phyloP scores from a whole-genome alignment of 441 rosid species.

The Bruguiera hainesii region DNA sequence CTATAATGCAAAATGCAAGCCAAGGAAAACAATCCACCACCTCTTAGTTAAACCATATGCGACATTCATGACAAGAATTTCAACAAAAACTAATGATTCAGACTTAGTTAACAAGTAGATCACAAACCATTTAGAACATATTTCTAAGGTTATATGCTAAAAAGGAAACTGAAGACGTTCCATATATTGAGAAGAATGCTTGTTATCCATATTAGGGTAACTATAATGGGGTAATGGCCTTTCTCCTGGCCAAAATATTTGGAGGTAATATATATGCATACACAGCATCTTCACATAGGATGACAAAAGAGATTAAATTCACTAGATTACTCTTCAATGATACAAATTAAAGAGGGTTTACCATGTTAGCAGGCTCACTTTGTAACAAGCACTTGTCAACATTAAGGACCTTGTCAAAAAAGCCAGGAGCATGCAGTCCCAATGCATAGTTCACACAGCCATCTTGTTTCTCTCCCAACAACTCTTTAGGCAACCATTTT shows the following conservation, averaged over 20 bases:
- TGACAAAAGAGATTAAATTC: background rate
- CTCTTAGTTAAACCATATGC: background rate
- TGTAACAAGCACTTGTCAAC: slow-evolving; percentile 77
- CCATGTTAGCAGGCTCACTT: slow-evolving; percentile 80
- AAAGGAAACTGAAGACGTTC: background rate
- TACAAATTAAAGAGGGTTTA: slow-evolving; percentile 27
- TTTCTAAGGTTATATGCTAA: background rate
- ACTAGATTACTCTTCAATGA: background rate
- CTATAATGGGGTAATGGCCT: background rate
- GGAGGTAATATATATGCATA: background rate
- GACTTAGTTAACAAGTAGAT: background rate
- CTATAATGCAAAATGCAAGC: slow-evolving; percentile 31
- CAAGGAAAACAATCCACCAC: slow-evolving; percentile 1
- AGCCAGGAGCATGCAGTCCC: slow-evolving; percentile 91
- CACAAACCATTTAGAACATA: background rate
- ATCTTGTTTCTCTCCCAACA: slow-evolving; percentile 48
- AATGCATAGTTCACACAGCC: slow-evolving; percentile 54
- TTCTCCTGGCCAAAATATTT: background rate
- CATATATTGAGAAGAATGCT: background rate
- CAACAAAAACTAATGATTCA: background rate
- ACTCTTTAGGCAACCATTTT: slow-evolving; percentile 72
- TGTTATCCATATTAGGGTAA: background rate
- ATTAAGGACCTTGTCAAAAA: slow-evolving; percentile 80
- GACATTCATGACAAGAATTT: background rate
- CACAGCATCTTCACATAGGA: background rate